Base-by-base conservation (phyloP, 176 grass and related monocot species). In the Carex cristatella region DNA sequence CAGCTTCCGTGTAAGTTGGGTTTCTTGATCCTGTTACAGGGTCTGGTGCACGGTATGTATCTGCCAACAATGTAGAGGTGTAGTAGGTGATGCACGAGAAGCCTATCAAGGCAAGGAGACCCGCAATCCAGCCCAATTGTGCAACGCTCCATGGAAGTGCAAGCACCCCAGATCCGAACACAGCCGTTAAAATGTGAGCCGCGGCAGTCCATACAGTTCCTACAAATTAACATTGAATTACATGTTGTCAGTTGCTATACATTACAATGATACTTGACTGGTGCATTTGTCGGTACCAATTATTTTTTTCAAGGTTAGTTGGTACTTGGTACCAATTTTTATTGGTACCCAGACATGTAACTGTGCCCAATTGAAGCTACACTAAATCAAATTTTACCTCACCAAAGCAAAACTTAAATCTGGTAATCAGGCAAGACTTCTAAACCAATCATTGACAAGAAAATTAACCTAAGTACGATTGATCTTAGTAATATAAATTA, bases 161-260 rank as follows among this genome's bases (percentile, higher is more conserved):
- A 4, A 86, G 85, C 62, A 86, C 85, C 33, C 85, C 74, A 13
- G 85, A 86, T 16, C 85, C 85, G 8, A 86, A 65, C 48, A 86
- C 57, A 28, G 74, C 85, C 3, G 76, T 81, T 4, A 86, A 4
- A 53, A 86, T 86, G 72, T 86, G 84, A 16, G 84, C 84, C 4
- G 10, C 70, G 4, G 85, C 85, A 2, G 48, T 81, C 73, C 66
- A 81, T 8, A 86, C 18, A 10, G 85, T 86, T 67, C 85, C 76
- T 76, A 31, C 10, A 37, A 69, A 66, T 66, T 33, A 66, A 37
- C 31, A 69, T 14, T 37, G 13, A 15, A 69, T 69, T 69, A 7
- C 12, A 69, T 69, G 66, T 7, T 16, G 18, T 38, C 33, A 69
- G 12, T 40, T 38, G 66, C 10, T 15, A 15, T 69, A 69, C 12